Base-by-base conservation (phyloP, 306 rosid species). In the Glycine latifolia region DNA sequence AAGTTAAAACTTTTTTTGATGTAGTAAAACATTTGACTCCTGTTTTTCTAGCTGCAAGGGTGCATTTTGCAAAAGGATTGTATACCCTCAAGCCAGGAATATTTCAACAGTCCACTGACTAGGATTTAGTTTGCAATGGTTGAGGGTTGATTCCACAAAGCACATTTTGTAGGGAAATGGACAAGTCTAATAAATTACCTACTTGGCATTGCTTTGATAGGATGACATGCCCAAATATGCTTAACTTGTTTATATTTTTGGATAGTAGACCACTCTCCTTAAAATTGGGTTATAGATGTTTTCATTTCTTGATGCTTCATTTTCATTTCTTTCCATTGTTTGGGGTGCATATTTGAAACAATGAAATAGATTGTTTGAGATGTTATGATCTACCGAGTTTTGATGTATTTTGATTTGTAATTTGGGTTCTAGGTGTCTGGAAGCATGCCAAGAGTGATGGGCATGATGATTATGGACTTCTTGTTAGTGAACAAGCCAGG, bases 391-490 rank as follows among this genome's bases (percentile, higher is more conserved):
- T 15, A 33, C 46, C 55, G 4, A 69, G 10, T 6, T 65, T 77
- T 31, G 13, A 76, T 77, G 11, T 67, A 26, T 35, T 26, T 59
- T 58, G 12, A 31, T 50, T 79, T 55, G 16, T 8, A 11, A n/a
- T 47, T 86, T 76, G 75, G 67, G 55, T 62, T 88, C 31, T 82
- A 95, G 99, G 99, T 81, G 89, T 88, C 16, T 95, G 99, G 99
- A 93, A 89, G 83, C 97, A 89, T 83, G 77, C 94, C 0, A 87
- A 89, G 94, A 95, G 99, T 79, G 99, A 95, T 48, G 99, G 98
- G 2, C 99, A 95, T 71, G 98, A 91, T 41, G 98, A 95, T 70
- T 81, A 85, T 46, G 99, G 99, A 55, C 99, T 95, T 86, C 88
- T 95, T 33, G 97, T 95, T 41, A 95, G 96, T 59, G 96, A 95